A percentile compares a stretch with the other conserved stretches of the same genome.
These are phyloP conservation scores for Hyparrhenia diplandra DNA, from an alignment of 176 grass and related monocot species.

Conservation along the genomic window DNA sequence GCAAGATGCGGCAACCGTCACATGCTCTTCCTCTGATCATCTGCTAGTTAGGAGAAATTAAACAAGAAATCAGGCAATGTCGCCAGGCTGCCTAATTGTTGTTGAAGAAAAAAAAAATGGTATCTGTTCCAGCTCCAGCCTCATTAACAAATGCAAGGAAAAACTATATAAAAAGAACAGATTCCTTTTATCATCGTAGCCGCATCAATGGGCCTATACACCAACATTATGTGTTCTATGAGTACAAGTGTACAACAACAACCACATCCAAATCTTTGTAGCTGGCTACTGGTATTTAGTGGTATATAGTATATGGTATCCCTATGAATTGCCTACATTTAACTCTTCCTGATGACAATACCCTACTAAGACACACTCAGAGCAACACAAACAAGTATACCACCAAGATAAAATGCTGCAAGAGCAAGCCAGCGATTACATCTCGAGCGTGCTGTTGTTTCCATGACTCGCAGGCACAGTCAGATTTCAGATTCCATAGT, in stretches of 20 bases:
- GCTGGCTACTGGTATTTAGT: neutral
- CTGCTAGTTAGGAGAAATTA: neutral
- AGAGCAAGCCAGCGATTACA: neutral
- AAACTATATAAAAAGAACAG: neutral
- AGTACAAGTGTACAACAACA: conserved; percentile 20
- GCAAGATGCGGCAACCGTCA: conserved; percentile 20
- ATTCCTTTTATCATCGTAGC: conserved; percentile 17
- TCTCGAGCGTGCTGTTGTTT: neutral
- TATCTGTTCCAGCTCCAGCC: neutral
- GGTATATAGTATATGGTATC: conserved; percentile 12
- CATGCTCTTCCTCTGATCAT: neutral
- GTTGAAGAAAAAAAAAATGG: neutral
- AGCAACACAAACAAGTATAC: conserved; percentile 28
- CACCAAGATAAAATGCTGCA: conserved; percentile 2
- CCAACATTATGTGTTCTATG: conserved; percentile 2
- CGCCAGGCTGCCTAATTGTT: neutral
- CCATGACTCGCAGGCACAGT: neutral
- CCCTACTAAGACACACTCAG: neutral
- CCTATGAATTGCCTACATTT: conserved; percentile 18
- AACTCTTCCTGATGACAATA: neutral
- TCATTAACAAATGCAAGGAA: neutral
- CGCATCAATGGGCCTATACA: conserved; percentile 27
- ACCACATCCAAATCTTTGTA: conserved; percentile 6
- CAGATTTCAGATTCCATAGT: neutral
- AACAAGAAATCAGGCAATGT: neutral